A percentile compares a stretch with the other conserved stretches of the same genome.
These are phyloP conservation scores for Candida pseudoglaebosa DNA, from an alignment of 805 yeast species.

Conservation along the genomic window DNA sequence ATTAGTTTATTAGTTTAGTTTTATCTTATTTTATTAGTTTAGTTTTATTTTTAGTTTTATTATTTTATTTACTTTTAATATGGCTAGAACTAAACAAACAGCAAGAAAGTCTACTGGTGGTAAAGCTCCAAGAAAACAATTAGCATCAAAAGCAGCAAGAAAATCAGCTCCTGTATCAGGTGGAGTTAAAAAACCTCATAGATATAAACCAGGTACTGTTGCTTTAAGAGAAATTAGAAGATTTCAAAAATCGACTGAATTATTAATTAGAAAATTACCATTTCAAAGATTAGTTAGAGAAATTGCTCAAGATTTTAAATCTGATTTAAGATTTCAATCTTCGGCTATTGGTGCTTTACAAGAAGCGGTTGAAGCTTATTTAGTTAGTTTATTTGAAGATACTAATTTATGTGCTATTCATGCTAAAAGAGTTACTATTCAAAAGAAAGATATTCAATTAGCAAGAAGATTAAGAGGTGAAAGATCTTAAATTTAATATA, in stretches of 20 bases:
- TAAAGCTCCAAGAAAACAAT: slow-evolving; percentile 92
- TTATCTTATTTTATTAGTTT: background rate
- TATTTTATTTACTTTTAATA: slow-evolving; percentile 18
- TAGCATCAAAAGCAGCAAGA: slow-evolving; percentile 91
- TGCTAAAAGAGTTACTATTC: slow-evolving; percentile 98
- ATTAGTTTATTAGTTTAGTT: too few relatives aligned
- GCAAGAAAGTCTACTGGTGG: slow-evolving; percentile 96
- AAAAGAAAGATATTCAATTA: slow-evolving; percentile 96
- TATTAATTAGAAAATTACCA: slow-evolving; percentile 92
- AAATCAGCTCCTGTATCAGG: slow-evolving; percentile 89
- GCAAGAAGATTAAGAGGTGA: slow-evolving; percentile 98
- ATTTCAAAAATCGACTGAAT: slow-evolving; percentile 94
- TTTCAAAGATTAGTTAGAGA: slow-evolving; percentile 97
- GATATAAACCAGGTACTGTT: slow-evolving; percentile 96
- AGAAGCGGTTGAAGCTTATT: slow-evolving; percentile 98
- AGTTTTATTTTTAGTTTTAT: slow-evolving; percentile 1
- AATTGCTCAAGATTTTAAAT: slow-evolving; percentile 90
- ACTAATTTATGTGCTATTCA: slow-evolving; percentile 98
- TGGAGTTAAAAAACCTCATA: slow-evolving; percentile 92
- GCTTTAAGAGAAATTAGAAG: slow-evolving; percentile 96
- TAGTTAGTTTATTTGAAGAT: slow-evolving; percentile 94
- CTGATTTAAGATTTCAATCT: slow-evolving; percentile 93
- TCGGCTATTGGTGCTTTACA: slow-evolving; percentile 97
- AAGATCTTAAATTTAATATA: slow-evolving; percentile 67
- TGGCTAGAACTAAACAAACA: slow-evolving; percentile 94